Evolutionary conservation across 2,329 filamentous ascomycete genomes (phyloP).

Genomic region (Penicillium sp.): DNA sequence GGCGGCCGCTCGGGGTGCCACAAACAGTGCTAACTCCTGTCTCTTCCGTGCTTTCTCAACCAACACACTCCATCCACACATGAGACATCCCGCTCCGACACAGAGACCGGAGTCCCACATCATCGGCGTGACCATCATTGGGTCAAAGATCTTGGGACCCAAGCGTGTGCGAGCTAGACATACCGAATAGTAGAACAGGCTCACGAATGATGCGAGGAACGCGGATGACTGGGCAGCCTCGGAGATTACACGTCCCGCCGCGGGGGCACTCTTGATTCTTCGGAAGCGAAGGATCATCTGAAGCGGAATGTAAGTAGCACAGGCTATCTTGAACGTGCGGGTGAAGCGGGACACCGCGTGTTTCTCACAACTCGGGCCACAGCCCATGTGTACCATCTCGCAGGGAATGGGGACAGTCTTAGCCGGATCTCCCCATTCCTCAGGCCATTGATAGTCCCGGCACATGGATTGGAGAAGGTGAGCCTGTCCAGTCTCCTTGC

Average conservation of each 20-base stretch:
- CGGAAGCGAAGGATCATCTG: slow-evolving; percentile 63
- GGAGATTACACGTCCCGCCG: slow-evolving; percentile 51
- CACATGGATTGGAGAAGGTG: slow-evolving; percentile 69
- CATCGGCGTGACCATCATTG: slow-evolving; percentile 50
- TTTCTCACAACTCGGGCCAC: slow-evolving; percentile 66
- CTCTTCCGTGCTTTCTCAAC: slow-evolving; percentile 64
- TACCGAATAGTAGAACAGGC: slow-evolving; percentile 79
- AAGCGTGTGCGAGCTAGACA: slow-evolving; percentile 72
- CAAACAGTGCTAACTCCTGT: slow-evolving; percentile 76
- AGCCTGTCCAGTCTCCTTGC: slow-evolving; percentile 68
- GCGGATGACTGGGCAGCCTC: slow-evolving; percentile 69
- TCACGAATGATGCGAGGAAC: slow-evolving; percentile 74
- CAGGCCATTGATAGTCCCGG: slow-evolving; percentile 64
- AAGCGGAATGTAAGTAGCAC: slow-evolving; percentile 73
- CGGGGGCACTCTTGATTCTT: slow-evolving; percentile 46
- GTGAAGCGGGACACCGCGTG: slow-evolving; percentile 68
- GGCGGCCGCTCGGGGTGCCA: slow-evolving; percentile 72
- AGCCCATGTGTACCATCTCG: slow-evolving; percentile 78
- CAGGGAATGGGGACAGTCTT: slow-evolving; percentile 72
- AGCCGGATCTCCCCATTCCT: slow-evolving; percentile 69
- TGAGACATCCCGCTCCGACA: slow-evolving; percentile 66
- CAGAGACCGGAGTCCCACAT: slow-evolving; percentile 63
- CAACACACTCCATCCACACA: slow-evolving; percentile 80
- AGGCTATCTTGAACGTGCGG: slow-evolving; percentile 69
- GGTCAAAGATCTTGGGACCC: slow-evolving; percentile 66